Evolutionary conservation across 805 yeast species (phyloP).

Genomic region (Lachancea kluyveri): DNA sequence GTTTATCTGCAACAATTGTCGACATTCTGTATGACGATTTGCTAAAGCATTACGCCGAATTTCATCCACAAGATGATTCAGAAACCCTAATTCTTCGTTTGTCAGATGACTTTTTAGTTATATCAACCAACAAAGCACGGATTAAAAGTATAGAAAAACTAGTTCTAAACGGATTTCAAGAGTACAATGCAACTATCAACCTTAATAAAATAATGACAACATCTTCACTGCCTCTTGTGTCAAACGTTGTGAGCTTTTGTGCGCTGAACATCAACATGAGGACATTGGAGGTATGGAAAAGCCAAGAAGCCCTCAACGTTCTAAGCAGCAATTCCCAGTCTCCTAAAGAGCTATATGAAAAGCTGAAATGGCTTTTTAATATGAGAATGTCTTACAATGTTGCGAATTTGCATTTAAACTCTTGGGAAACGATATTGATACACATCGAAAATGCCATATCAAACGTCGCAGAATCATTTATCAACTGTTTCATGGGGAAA

Average conservation of each 20-base stretch:
- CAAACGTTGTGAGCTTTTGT: conserved; percentile 33
- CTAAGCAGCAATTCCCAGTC: conserved; percentile 12
- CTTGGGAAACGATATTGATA: conserved; percentile 14
- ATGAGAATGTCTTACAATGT: conserved; percentile 31
- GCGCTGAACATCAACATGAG: conserved; percentile 35
- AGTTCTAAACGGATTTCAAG: conserved; percentile 34
- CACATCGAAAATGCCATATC: conserved; percentile 14
- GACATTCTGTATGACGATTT: conserved; percentile 65
- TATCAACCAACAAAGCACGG: conserved; percentile 39
- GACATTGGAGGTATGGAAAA: conserved; percentile 34
- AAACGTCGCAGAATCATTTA: conserved; percentile 18
- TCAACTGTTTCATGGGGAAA: conserved; percentile 6
- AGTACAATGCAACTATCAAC: conserved; percentile 38
- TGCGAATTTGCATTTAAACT: conserved; percentile 19
- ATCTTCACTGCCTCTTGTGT: conserved; percentile 17
- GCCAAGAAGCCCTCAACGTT: conserved; percentile 15
- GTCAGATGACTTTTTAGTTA: conserved; percentile 82
- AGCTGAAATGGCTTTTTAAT: conserved; percentile 24
- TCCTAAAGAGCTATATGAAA: conserved; percentile 17
- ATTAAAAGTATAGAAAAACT: conserved; percentile 28
- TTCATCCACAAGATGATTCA: conserved; percentile 22
- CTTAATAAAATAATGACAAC: conserved; percentile 32
- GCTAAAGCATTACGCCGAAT: conserved; percentile 31
- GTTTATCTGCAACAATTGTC: conserved; percentile 68
- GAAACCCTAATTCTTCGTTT: conserved; percentile 47